Evolutionary conservation across 148 eudicot genomes (phyloP), one percentile per base, ranked within the genome.

Genomic region (Rhododendron molle): DNA sequence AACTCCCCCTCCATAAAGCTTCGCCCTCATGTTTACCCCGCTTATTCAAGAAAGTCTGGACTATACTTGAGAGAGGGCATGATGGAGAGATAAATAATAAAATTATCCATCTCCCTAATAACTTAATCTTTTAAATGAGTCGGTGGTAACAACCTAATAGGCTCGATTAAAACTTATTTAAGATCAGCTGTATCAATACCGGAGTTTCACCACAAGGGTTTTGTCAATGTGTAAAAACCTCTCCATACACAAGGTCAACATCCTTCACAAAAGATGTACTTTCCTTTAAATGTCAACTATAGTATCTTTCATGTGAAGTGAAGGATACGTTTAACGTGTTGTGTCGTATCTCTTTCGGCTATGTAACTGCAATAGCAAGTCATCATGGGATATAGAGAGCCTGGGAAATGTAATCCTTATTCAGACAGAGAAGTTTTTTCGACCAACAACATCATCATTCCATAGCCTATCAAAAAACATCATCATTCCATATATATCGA

Each of bases 361-460:
- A 7, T 43, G 58, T 83, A 28, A 46, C 85, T 83, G 78, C 21
- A 83, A 71, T 16, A 69, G 26, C 62, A 83, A 83, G 85, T 83
- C 78, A 83, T 83, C 60, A 54, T 16, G 23, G 18, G 60, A 16
- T 54, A 54, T 0, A 18, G 40, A 43, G 7, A 40, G 10, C 54
- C 1, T 6, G 28, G 30, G 43, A 20, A 3, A 23, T n/a, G 67
- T 21, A 56, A 15, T 56, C 60, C 60, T 15, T 18, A 46, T 46
- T 46, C 12, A 2, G 12, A 46, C 6, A 0, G 44, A 40, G 44
- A 6, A 40, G 44, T 40, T 40, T 40, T 40, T 40, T 40, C 44
- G 7, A 40, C 44, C 44, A 40, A 40, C 7, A 6, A 40, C 8
- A 40, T 40, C 43, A 38, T 38, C 43, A 38, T 38, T 38, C 43